Base-by-base conservation (phyloP, 1,284 basidiomycete species). In the Ganoderma resinaceum region DNA sequence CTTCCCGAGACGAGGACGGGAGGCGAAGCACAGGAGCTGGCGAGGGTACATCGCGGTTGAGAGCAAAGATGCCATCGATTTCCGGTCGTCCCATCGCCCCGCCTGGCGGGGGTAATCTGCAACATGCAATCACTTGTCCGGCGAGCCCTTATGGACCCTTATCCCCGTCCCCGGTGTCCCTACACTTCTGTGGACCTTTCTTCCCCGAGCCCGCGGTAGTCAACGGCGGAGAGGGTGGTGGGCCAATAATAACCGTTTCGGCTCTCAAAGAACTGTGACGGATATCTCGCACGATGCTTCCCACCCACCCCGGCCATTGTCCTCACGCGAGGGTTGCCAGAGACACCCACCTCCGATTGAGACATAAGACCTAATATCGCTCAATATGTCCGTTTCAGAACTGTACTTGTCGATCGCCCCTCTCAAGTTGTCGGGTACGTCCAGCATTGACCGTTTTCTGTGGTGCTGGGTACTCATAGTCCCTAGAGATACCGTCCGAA, bases 401-500 rank as follows among this genome's bases (percentile, higher is more conserved):
- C 43, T 73, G 61, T 66, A 75, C 35, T 59, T 76, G 23, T 72
- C 72, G 11, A 76, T 76, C 9, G 71, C 71, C 4, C 75, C 75
- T 3, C 40, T 75, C 20, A 76, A 75, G 69, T 55, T 73, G 46
- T 70, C 75, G 31, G 73, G 75, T 76, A 61, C 31, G 72, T 55
- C 33, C 35, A 65, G 33, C 66, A 66, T 66, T 62, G 43, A 69
- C 31, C 2, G n/a, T n/a, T 40, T 29, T 26, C 23, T 23, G 9
- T 11, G 23, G 9, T 18, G 6, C 35, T 37, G 14, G 29, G 55
- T 1, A 33, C 63, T 55, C 31, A 26, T 31, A 14, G 23, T 18
- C 6, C n/a, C 11, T 58, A 91, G 90, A 86, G 23, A 80, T 92
- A 20, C 91, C 91, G 1, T 75, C 86, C 0, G 89, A 91, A 74